Evolutionary conservation across 23 red algal genomes (phyloP), one percentile per base, ranked within the genome.

Genomic region (Gracilaria vermiculophylla): DNA sequence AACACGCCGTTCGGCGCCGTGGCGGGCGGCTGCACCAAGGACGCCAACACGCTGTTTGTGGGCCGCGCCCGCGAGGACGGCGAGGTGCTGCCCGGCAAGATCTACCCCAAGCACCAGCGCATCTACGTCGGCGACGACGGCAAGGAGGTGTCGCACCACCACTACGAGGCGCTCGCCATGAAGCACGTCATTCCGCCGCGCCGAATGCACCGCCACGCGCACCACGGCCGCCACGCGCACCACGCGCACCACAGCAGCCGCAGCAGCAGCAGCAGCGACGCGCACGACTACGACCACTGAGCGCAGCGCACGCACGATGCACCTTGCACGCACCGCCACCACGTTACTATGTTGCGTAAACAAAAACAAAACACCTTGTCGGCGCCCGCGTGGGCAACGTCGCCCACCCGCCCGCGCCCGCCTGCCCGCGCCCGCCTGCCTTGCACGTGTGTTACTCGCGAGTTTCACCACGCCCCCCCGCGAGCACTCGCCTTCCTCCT

Each of bases 161-260:
- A 73, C 13, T 73, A 73, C 37, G 67, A 73, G 35, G 67, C 67
- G 1, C 67, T 73, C 23, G 67, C 67, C 8, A 48, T 73, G 11
- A 73, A 16, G 42, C 37, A 45, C 12, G 40, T 73, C 3, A 28
- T 73, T 45, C 67, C 67, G 39, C 67, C 11, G 0, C 36, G 67
- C 4, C 36, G 40, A 47, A n/a, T n/a, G 19, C 37, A 41, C 37
- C 64, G 40, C 40, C 34, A 66, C 21, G 5, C 5, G 5, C 19
- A 70, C 31, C 21, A 60, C 23, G 17, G 21, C 55, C 55, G 23
- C 21, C 21, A 60, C 29, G 16, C 10, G 1, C 55, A 60, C 55
- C 55, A 28, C 23, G 23, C 32, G 1, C 58, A 64, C 15, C 5
- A 64, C 29, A 2, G 35, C 35, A 12, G 12, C 43, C 43, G 12